Evolutionary conservation across 768 basidiomycete genomes (phyloP), one percentile per base, ranked within the genome.

Genomic region (Lentinula raphanica): DNA sequence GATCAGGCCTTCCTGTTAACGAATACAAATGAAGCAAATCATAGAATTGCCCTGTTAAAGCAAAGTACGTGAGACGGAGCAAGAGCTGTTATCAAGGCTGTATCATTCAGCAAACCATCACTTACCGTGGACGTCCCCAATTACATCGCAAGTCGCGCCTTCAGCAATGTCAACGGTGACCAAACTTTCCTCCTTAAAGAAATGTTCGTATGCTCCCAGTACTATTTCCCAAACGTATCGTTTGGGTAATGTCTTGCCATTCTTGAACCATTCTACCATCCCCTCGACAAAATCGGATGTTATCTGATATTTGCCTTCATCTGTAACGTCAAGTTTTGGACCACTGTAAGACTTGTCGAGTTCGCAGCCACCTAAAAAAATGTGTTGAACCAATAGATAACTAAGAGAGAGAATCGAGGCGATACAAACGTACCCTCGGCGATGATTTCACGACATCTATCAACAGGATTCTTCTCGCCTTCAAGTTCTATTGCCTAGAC

Each of bases 191-290:
- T 94, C 92, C 64, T 86, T 81, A 15, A 77, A 76, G 65, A 98
- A 87, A 19, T 82, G 76, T 19, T 83, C 79, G 68, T 90, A 82
- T 60, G 92, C 94, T 9, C 91, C 94, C 15, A 99, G 77, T 23
- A 94, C 81, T 63, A 99, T 98, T 74, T 98, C 94, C 95, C 94
- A 98, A 27, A 88, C 94, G 60, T 94, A 88, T 71, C 95, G 81
- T 71, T 87, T 86, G 3, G 93, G 85, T 48, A 98, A 73, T n/a
- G 87, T 79, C 70, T 97, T 97, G n/a, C 94, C 94, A 44, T 86
- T 82, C 76, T 94, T 95, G 75, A 97, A 98, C 86, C 86, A 92
- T 61, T 86, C 76, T 49, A 97, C 85, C 94, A 98, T 94, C 38
- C 74, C 79, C 62, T 81, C 79, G 60, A 99, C 77, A 70, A 98